A percentile compares a stretch with the other conserved stretches of the same genome.
phyloP scores from a whole-genome alignment of 441 rosid genomes.

The Erodium texanum region DNA sequence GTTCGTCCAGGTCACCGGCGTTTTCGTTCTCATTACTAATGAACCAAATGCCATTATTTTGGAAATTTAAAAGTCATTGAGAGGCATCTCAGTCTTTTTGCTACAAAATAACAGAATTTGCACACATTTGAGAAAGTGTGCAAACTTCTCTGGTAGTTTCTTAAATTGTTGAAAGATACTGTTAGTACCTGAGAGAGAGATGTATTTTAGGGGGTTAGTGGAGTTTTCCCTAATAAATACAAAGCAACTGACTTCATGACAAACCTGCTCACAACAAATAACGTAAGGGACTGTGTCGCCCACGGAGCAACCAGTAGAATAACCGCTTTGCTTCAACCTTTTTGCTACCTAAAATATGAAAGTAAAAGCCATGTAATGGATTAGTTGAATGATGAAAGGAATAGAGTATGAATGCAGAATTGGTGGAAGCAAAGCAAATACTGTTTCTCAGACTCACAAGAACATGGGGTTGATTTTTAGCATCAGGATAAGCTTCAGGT shows the following conservation, averaged over 20 bases:
- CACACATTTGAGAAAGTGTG: no score
- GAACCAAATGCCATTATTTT: no score
- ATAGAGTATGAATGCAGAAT: neutral
- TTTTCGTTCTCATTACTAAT: no score
- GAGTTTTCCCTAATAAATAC: constrained; percentile 1
- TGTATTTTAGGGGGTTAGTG: no score
- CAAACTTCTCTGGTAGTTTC: no score
- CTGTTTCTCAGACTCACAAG: constrained; percentile 44
- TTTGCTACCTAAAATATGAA: constrained; percentile 65
- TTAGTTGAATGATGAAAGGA: constrained; percentile 13
- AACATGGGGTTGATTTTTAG: constrained; percentile 96
- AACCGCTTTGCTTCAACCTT: constrained; percentile 83
- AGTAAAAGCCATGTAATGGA: constrained; percentile 7
- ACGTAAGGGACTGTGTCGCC: constrained; percentile 90
- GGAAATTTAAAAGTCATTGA: no score
- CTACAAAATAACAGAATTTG: no score
- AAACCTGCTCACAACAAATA: constrained; percentile 91
- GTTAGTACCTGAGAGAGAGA: no score
- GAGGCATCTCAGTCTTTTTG: no score
- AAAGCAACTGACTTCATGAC: constrained; percentile 12
- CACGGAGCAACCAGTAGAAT: constrained; percentile 66
- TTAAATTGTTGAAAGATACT: no score
- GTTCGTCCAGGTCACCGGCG: no score
- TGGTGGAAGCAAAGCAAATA: neutral
- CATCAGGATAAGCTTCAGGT: constrained; percentile 92